Base-by-base conservation (phyloP, 192 early-diverging fungal species). In the Mortierella antarctica region DNA sequence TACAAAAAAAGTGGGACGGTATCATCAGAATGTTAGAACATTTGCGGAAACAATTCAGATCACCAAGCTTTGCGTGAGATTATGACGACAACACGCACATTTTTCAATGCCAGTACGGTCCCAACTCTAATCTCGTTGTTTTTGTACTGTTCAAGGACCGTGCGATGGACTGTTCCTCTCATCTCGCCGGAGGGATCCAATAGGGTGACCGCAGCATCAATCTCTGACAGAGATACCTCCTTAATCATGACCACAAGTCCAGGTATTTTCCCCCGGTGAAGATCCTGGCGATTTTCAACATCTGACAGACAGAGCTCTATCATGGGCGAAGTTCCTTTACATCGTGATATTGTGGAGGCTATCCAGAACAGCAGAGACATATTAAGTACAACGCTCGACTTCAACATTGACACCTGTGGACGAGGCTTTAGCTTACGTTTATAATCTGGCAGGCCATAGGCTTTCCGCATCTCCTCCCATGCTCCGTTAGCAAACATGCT, bases 141-240 rank as follows among this genome's bases (percentile, higher is more conserved):
- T 40, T 80, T 80, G 48, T 72, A 72, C 8, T 72, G 39, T 17
- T 80, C 77, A 11, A 80, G 65, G 12, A 80, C 77, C 10, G 49
- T 48, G 12, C 54, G 48, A n/a, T 80, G 77, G 7, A 80, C 14
- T 1, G 77, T 72, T 4, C 77, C 77, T 55, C 51, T 57, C 77
- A 80, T 80, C 42, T 80, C 77, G 21, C 77, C 77, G 9, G 77
- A 80, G 12, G 77, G 77, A 40, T 80, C 77, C 45, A 80, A 12
- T 17, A 80, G 44, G 10, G 65, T 80, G 40, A 72, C 77, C 17
- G 77, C 53, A 8, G 70, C 69, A 39, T 80, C 77, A 49, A 80
- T 80, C 51, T 80, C 77, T 20, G 77, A 68, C 6, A 67, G 40
- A 2, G 57, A 45, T 11, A 80, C 52, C 2, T 71, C 64, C 58